Percentiles rank a stretch among this genome's conserved stretches.
Conservation (phyloP, 2,329 filamentous ascomycete genomes). For the Albophoma yamanashiensis region DNA sequence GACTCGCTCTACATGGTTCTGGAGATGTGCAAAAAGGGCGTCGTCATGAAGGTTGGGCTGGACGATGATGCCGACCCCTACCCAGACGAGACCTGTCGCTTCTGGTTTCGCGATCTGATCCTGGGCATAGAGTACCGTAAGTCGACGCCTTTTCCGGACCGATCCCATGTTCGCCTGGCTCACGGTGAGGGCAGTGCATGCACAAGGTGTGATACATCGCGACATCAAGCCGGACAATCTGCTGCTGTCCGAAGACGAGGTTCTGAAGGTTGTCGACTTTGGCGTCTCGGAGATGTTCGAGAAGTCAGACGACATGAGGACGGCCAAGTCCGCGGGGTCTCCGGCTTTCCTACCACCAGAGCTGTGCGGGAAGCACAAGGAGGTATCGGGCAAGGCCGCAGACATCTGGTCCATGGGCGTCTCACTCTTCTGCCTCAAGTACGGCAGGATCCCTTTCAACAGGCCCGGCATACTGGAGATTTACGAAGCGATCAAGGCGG, state of each 20-base stretch:
- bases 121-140: conserved; percentile 85
- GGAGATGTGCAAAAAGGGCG: conserved; percentile 97
- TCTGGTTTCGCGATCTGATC: conserved; percentile 92
- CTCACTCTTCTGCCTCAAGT: conserved; percentile 84
- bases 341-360: conserved; percentile 93
- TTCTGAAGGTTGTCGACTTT: conserved; percentile 97
- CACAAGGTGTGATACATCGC: conserved; percentile 87
- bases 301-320: conserved; percentile 75
- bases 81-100: conserved; percentile 67
- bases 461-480: conserved; percentile 70
- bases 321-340: conserved; percentile 85
- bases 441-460: conserved; percentile 81
- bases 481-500: conserved; percentile 75
- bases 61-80: conserved; percentile 76
- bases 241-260: conserved; percentile 76
- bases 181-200: conserved; percentile 53
- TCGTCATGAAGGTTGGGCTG: conserved; percentile 92
- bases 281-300: conserved; percentile 99
- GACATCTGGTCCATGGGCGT: conserved; percentile 99
- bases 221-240: conserved; percentile 98
- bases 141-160: conserved; percentile 21
- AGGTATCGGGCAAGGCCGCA: conserved; percentile 78
- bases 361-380: conserved; percentile 76
- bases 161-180: neutral
- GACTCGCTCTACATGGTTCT: conserved; percentile 98